Percentiles rank a stretch among this genome's conserved stretches.
phyloP scores from a whole-genome alignment of 2,329 filamentous ascomycete species.

The Nakataea oryzae region DNA sequence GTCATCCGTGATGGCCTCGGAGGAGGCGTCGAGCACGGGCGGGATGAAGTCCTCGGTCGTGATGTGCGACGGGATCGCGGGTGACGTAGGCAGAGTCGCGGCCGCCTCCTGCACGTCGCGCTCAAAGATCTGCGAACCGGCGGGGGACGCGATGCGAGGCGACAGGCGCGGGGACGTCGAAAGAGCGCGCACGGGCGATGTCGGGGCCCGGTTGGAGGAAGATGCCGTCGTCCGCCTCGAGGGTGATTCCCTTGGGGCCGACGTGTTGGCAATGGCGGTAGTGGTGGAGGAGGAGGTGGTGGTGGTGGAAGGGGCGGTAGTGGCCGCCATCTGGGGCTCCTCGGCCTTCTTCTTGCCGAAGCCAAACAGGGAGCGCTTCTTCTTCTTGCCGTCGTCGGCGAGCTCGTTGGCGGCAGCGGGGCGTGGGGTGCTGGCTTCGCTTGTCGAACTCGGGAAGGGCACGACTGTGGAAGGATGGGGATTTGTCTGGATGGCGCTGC shows the following conservation, averaged over 20 bases:
- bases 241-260: constrained; percentile 18
- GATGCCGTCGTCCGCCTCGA: constrained; percentile 22
- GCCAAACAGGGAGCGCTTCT: constrained; percentile 20
- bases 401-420: not conserved
- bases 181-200: constrained; percentile 52
- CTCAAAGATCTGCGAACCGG: constrained; percentile 78
- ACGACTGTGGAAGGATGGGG: constrained; percentile 6
- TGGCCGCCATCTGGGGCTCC: constrained; percentile 21
- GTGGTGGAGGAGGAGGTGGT: constrained; percentile 13
- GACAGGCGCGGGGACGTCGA: constrained; percentile 58
- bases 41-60: constrained; percentile 92
- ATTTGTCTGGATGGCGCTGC: constrained; percentile 6
- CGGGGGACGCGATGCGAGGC: constrained; percentile 67
- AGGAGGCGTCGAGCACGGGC: constrained; percentile 81
- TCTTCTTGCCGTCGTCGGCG: constrained; percentile 20
- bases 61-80: constrained; percentile 87
- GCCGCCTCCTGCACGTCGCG: constrained; percentile 76
- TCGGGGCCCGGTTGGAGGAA: constrained; percentile 35
- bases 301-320: constrained; percentile 18
- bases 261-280: constrained; percentile 8
- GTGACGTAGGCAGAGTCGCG: constrained; percentile 57
- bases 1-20: constrained; percentile 80
- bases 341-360: constrained; percentile 31
- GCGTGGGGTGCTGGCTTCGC: not conserved
- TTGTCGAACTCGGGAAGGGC: constrained; percentile 9